Base-by-base conservation (phyloP, 2,329 filamentous ascomycete species). In the Ascochyta clinopodiicola region DNA sequence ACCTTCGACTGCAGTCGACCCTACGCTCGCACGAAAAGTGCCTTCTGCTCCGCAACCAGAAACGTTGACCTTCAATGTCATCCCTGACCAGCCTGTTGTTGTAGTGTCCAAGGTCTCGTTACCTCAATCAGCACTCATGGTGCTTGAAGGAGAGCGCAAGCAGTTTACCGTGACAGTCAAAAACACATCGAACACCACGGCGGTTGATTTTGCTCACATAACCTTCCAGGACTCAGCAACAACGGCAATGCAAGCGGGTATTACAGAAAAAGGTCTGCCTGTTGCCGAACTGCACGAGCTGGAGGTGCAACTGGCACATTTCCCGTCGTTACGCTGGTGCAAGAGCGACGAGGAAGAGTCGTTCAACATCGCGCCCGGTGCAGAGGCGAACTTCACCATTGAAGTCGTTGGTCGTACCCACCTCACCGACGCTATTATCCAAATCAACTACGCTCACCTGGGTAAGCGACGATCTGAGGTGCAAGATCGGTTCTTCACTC, bases 171-270 rank as follows among this genome's bases (percentile, higher is more conserved):
- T 97, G 15, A 93, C 89, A 0, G 78, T 98, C 13, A 85, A 89
- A 62, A 99, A 99, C 62, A 80, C 86, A 8, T 95, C 92, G 0
- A 63, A 57, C 19, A 73, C 81, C 0, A 92, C 89, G 1, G 81
- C 91, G 1, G 91, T 91, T 1, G 91, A 96, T 69, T 88, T 98
- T 51, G 79, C 97, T 32, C 82, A 95, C 24, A 92, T 97, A 56
- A 93, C 91, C 0, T 96, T 96, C 72, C 88, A 92, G 64, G 92
- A 97, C 76, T 96, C 92, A 0, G 93, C 92, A 0, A 91, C 92
- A 59, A 84, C 83, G 6, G 87, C 90, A 8, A 80, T 96, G 15
- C 90, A 94, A 66, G 81, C 86, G 32, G 90, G 91, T 0, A 80
- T 96, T 40, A 83, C 80, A 48, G 92, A 88, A 67, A 89, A 91